Base-by-base conservation (phyloP, 2,329 filamentous ascomycete genomes). In the Alternaria angustiovoidea region DNA sequence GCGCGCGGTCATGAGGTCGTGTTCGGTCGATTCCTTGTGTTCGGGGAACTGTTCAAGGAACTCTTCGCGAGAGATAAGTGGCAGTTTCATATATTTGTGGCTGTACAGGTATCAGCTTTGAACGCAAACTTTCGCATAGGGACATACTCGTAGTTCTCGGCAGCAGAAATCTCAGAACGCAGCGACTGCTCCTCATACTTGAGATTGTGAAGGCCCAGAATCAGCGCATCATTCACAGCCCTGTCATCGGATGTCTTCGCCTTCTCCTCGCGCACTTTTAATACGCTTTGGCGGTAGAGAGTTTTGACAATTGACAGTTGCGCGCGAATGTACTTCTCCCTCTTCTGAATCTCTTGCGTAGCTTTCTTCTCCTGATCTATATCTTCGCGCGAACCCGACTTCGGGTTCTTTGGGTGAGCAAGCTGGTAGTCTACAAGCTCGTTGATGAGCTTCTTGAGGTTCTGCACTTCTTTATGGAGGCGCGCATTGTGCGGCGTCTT, bases 141-240 rank as follows among this genome's bases (percentile, higher is more conserved):
- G 24, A 86, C 91, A 63, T 81, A 96, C 93, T 97, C 92, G 71
- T 96, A 97, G 52, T 89, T 91, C 75, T 97, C 92, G 78, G 95
- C 98, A 8, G 92, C 93, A 0, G 87, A 84, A 62, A 99, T 98
- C 80, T 99, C 95, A 49, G 92, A 92, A 65, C 91, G 88, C 55
- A 99, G 82, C 78, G 97, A 93, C 55, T 92, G 86, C 81, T 98
- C 94, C 79, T 99, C 94, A 75, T 99, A 99, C 78, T 95, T 96
- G 7, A 99, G 82, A 74, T 99, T 99, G 80, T 98, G 94, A 56
- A 99, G 85, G 74, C 96, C 92, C 38, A 99, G 85, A 76, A 98
- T 94, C 62, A 99, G 84, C 51, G 90, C 88, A 76, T 99, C 95
- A 65, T 98, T 93, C 79, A 97, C 93, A 71, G 94, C 91, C 49